phyloP scores from a whole-genome alignment of 139 green algal species.

The Closterium sp. region DNA sequence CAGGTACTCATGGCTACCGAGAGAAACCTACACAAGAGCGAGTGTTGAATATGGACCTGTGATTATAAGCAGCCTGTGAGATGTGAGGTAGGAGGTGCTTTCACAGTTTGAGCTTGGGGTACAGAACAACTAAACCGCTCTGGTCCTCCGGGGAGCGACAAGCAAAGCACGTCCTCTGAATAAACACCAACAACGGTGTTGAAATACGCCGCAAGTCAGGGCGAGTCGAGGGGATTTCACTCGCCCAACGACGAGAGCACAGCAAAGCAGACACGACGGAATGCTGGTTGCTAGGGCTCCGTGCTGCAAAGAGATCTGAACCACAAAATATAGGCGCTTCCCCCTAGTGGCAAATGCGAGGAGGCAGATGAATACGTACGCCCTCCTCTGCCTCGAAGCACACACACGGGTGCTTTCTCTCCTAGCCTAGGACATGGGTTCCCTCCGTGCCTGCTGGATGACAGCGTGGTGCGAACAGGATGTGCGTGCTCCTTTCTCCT shows the following conservation, averaged over 20 bases:
- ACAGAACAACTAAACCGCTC: not conserved
- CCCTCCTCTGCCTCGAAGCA: not conserved
- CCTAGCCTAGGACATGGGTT: not conserved
- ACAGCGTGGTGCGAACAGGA: too few species aligned
- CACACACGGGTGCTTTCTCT: not conserved
- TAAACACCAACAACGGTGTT: not conserved
- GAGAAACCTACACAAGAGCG: not conserved
- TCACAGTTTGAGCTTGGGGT: too few species aligned
- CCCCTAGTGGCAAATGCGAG: not conserved
- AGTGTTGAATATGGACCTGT: too few species aligned
- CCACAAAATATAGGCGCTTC: not conserved
- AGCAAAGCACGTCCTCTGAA: not conserved
- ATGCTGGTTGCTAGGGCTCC: not conserved
- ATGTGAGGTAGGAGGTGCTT: too few species aligned
- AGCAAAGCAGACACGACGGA: not conserved
- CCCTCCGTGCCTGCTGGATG: not conserved
- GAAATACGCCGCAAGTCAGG: not conserved
- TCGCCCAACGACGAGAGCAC: not conserved
- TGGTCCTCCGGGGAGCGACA: not conserved
- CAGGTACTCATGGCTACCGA: not conserved
- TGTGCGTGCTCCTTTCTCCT: not conserved
- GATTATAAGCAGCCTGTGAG: too few species aligned
- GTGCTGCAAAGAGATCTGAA: not conserved
- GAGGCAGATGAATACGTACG: too few species aligned
- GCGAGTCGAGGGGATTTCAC: not conserved